Evolutionary conservation across 2,329 filamentous ascomycete genomes (phyloP).

Genomic region (Mollisia scopiformis): DNA sequence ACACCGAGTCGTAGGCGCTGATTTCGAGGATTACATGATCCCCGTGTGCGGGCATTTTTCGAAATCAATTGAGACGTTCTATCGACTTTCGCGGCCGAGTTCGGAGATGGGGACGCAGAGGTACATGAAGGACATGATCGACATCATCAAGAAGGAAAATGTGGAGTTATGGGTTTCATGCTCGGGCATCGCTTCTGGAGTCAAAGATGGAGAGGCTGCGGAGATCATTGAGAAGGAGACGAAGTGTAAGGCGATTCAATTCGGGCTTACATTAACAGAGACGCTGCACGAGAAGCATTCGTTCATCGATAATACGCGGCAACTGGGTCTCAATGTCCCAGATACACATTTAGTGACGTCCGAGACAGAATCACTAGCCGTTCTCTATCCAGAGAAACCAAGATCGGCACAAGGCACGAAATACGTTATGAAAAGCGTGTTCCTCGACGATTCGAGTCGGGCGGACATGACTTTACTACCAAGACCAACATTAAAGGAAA

Average conservation of each 20-base stretch:
- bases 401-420: conserved; percentile 39
- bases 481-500: conserved; percentile 52
- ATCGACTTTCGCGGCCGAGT: conserved; percentile 39
- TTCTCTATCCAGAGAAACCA: conserved; percentile 44
- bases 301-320: conserved; percentile 62
- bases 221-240: conserved; percentile 61
- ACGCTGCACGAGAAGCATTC: conserved; percentile 66
- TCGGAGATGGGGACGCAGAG: conserved; percentile 35
- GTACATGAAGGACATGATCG: conserved; percentile 60
- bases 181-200: conserved; percentile 66
- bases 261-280: conserved; percentile 57
- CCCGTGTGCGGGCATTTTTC: conserved; percentile 29
- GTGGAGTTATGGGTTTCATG: conserved; percentile 76
- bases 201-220: conserved; percentile 69
- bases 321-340: conserved; percentile 56
- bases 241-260: conserved; percentile 64
- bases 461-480: conserved; percentile 69
- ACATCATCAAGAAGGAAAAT: conserved; percentile 60
- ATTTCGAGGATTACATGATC: conserved; percentile 49
- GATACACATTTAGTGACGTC: conserved; percentile 57
- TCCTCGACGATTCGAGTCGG: conserved; percentile 61
- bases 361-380: conserved; percentile 52
- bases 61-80: conserved; percentile 21
- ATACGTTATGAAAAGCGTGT: conserved; percentile 69
- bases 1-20: conserved; percentile 72